These are phyloP conservation scores for Dictyostelium firmibasis DNA, from an alignment of 78 protist species.

Conservation along the genomic window DNA sequence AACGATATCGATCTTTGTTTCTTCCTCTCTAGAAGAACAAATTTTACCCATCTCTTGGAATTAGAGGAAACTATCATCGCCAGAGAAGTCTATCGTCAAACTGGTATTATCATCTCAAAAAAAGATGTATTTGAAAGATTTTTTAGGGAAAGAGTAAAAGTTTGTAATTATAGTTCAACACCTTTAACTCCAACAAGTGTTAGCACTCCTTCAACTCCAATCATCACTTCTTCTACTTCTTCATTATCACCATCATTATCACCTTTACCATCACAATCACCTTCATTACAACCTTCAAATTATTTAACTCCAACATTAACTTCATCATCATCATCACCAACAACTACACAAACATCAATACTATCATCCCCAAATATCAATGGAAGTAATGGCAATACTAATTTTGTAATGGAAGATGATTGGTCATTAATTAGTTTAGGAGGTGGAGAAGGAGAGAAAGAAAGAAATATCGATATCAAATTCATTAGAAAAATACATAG, in stretches of 20 bases:
- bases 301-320: background rate
- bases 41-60: constrained; percentile 29
- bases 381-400: background rate
- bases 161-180: constrained; percentile 13
- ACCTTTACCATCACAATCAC: background rate
- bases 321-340: background rate
- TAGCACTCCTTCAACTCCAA: background rate
- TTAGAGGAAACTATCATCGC: constrained; percentile 61
- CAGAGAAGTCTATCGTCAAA: constrained; percentile 44
- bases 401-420: constrained; percentile 22
- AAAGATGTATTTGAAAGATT: constrained; percentile 64
- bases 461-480: constrained; percentile 71
- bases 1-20: constrained; percentile 57
- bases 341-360: background rate
- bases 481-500: constrained; percentile 58
- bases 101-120: constrained; percentile 53
- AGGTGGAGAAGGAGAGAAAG: background rate
- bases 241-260: background rate
- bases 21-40: background rate
- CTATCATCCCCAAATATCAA: background rate
- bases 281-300: background rate
- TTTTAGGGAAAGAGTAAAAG: constrained; percentile 66
- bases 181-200: background rate
- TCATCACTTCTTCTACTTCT: background rate
- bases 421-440: constrained; percentile 78